Evolutionary conservation across 139 green algal species (phyloP).

Genomic region (Micractinium sp.): DNA sequence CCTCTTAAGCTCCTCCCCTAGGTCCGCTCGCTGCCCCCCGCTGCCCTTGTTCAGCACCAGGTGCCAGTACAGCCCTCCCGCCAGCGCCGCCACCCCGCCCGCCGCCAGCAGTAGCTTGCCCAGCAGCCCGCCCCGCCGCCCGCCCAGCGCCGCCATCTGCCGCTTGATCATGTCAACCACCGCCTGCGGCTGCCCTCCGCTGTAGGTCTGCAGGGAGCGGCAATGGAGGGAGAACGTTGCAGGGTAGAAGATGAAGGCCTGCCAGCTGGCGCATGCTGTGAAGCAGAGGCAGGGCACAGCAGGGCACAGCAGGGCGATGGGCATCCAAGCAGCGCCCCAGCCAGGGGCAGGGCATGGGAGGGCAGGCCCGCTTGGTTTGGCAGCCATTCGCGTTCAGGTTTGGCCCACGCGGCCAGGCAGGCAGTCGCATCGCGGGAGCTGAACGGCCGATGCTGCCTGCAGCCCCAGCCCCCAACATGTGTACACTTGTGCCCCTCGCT

Average conservation of each 20-base stretch:
- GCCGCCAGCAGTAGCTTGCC: conserved; percentile 28
- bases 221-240: not conserved
- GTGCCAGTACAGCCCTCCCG: not conserved
- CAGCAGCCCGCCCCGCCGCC: conserved; percentile 19
- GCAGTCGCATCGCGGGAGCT: no score
- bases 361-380: no score
- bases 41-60: not conserved
- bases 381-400: no score
- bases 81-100: not conserved
- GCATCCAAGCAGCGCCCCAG: no score
- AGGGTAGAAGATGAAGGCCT: not conserved
- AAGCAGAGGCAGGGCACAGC: no score
- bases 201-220: not conserved
- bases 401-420: no score
- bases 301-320: no score
- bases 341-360: no score
- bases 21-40: not conserved
- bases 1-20: not conserved
- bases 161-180: conserved; percentile 11
- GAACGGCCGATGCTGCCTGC: no score
- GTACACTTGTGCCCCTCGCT: not conserved
- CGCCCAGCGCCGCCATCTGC: not conserved
- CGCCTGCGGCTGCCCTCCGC: not conserved
- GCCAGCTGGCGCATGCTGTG: no score
- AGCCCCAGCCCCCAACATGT: no score